phyloP scores from a whole-genome alignment of 73 alveolate genomes.

The Durusdinium trenchii region DNA sequence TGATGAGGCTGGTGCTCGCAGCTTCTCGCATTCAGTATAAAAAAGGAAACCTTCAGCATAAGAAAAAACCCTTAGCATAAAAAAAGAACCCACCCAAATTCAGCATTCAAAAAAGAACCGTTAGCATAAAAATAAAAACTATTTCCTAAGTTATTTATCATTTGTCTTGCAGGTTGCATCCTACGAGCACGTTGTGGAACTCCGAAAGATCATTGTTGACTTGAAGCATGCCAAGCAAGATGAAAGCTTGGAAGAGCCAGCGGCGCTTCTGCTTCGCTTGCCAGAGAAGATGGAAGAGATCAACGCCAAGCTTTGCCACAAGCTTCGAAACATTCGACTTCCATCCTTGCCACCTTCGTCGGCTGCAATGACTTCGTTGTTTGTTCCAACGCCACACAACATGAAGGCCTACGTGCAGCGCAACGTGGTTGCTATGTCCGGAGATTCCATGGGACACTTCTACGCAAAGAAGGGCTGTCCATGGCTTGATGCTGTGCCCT shows the following conservation, averaged over 20 bases:
- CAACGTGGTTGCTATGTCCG: neutral
- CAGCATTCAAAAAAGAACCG: too few species aligned
- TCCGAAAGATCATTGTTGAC: neutral
- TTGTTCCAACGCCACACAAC: neutral
- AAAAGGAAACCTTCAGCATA: too few species aligned
- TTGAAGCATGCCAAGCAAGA: conserved; percentile 12
- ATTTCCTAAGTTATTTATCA: too few species aligned
- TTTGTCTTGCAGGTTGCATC: neutral
- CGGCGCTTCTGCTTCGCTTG: neutral
- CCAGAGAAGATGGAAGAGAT: neutral
- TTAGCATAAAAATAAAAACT: too few species aligned
- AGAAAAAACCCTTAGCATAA: too few species aligned
- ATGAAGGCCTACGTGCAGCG: neutral
- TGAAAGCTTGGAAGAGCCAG: conserved; percentile 5
- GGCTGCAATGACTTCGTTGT: neutral
- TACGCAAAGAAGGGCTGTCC: neutral
- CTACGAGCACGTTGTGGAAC: neutral
- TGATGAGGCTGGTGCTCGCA: too few species aligned
- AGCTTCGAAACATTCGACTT: neutral
- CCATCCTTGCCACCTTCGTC: neutral
- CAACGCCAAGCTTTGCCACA: neutral
- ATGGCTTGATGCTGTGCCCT: conserved; percentile 23
- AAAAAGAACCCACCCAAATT: too few species aligned
- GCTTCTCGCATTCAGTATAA: too few species aligned
- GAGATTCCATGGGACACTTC: neutral